These are phyloP conservation scores for Canariomyces notabilis DNA, from an alignment of 2,329 filamentous ascomycete species.

Conservation along the genomic window DNA sequence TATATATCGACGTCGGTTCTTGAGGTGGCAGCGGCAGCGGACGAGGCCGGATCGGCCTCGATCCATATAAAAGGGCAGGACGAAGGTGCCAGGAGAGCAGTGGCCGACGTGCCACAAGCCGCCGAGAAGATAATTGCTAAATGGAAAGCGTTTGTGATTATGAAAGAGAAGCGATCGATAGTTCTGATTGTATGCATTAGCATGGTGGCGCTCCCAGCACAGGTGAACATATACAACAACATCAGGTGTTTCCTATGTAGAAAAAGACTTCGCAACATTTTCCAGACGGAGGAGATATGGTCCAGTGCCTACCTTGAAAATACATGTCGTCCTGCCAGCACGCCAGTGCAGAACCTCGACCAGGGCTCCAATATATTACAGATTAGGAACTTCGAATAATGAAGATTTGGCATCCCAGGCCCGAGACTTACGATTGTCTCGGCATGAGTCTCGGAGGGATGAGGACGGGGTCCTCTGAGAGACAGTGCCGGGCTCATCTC, in stretches of 20 bases:
- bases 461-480: conserved; percentile 8
- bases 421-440: conserved; percentile 1
- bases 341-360: neutral
- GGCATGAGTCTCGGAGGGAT: conserved; percentile 6
- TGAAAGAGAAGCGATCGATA: conserved; percentile 10
- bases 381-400: conserved; percentile 1
- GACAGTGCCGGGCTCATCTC: conserved; percentile 14
- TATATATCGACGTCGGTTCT: conserved; percentile 6
- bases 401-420: conserved; percentile 6
- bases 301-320: conserved; percentile 21
- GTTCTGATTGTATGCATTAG: conserved; percentile 18
- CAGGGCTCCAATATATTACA: conserved; percentile 1
- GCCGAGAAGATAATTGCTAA: conserved; percentile 10
- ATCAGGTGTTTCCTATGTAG: neutral
- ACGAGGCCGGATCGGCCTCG: conserved; percentile 16
- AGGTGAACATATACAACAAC: neutral
- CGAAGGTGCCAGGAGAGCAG: neutral
- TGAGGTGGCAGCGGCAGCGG: conserved; percentile 17
- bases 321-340: conserved; percentile 14
- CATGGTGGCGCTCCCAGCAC: conserved; percentile 4
- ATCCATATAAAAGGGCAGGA: conserved; percentile 12
- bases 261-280: conserved; percentile 8
- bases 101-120: conserved; percentile 10
- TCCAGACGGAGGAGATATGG: neutral
- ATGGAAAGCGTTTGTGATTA: conserved; percentile 11